phyloP scores from a whole-genome alignment of 257 asterid species.

The Rubia yunnanensis region DNA sequence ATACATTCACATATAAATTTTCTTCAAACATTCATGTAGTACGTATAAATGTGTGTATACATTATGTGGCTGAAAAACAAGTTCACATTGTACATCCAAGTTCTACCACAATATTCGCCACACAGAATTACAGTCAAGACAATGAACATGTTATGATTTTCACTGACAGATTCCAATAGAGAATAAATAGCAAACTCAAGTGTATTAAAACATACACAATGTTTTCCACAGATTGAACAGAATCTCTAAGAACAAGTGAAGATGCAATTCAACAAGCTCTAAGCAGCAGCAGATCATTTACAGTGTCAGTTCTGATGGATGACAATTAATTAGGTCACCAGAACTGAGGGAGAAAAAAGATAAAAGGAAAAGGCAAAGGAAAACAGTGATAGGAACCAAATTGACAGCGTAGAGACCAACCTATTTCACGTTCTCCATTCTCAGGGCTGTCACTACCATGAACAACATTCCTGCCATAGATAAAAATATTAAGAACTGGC shows the following conservation, averaged over 20 bases:
- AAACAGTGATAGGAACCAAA: background rate
- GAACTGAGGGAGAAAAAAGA: background rate
- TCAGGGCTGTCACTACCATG: conserved; percentile 98
- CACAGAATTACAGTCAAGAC: background rate
- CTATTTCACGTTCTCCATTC: conserved; percentile 79
- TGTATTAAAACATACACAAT: background rate
- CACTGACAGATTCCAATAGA: background rate
- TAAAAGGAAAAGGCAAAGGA: background rate
- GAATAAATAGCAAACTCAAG: background rate
- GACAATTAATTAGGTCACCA: background rate
- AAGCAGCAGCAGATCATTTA: background rate
- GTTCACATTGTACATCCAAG: background rate
- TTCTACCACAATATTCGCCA: background rate
- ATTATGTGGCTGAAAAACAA: background rate
- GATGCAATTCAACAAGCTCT: background rate
- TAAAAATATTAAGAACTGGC: conserved; percentile 3
- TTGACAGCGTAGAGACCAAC: conserved; percentile 18
- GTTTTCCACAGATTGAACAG: too few relatives aligned
- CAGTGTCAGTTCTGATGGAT: background rate
- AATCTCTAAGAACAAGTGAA: background rate
- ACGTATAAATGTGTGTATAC: background rate
- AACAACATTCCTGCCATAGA: conserved; percentile 69
- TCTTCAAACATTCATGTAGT: background rate
- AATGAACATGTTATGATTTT: background rate
- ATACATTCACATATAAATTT: background rate